phyloP scores from a whole-genome alignment of 371 early-diverging fungal genomes.

The Cladochytrium tenue region DNA sequence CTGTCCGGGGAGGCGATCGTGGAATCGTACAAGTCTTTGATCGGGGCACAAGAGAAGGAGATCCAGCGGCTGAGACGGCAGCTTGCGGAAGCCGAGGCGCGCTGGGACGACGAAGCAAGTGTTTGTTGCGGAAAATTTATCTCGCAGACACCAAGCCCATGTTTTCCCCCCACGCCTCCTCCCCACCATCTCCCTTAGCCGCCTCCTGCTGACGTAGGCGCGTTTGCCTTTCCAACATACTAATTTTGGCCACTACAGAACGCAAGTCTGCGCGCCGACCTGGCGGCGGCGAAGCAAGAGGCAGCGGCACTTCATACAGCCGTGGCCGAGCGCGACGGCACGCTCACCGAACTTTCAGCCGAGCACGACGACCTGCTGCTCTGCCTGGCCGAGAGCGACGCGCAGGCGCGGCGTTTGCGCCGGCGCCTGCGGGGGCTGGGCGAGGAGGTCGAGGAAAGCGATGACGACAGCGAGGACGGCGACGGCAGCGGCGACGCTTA shows the following conservation, averaged over 20 bases:
- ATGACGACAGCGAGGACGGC: conserved; percentile 30
- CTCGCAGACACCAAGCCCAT: too few species aligned
- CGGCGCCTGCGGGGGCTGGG: conserved; percentile 60
- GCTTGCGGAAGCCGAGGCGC: conserved; percentile 23
- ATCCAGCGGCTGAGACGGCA: conserved; percentile 27
- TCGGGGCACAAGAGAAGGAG: conserved; percentile 52
- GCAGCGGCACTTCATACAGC: background rate
- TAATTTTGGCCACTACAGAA: conserved; percentile 8
- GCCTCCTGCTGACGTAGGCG: too few species aligned
- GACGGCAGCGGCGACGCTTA: conserved; percentile 10
- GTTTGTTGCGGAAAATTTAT: too few species aligned
- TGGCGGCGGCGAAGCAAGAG: background rate
- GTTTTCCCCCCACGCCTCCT: too few species aligned
- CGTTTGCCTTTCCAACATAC: too few species aligned
- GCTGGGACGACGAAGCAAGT: background rate
- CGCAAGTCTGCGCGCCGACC: conserved; percentile 4
- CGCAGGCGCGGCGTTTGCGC: conserved; percentile 61
- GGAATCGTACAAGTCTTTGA: conserved; percentile 47
- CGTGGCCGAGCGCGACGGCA: background rate
- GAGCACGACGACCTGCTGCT: conserved; percentile 92
- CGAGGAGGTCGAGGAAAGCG: conserved; percentile 36
- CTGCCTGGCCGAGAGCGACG: conserved; percentile 81
- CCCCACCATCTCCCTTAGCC: too few species aligned
- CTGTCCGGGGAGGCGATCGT: conserved; percentile 36
- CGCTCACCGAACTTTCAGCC: background rate